Conservation (phyloP, 192 early-diverging fungal genomes). For the Chytriomyces sp. region DNA sequence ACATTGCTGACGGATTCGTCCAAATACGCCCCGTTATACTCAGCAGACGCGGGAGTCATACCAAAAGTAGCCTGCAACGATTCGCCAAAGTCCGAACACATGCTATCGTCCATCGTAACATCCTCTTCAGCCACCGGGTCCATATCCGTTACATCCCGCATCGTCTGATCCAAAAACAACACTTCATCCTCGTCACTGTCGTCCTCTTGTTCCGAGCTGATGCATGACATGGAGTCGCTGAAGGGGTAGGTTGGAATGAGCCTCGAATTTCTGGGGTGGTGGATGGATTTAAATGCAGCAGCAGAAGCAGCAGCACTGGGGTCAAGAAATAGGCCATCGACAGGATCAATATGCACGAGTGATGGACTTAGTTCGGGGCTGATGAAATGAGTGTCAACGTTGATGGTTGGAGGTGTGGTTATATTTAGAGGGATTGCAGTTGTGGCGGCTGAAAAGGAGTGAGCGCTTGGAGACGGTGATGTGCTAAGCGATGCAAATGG, state of each 20-base stretch:
- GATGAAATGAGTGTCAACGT: not conserved
- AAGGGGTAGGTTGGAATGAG: not conserved
- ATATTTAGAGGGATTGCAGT: not conserved
- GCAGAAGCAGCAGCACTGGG: not conserved
- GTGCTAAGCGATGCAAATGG: not conserved
- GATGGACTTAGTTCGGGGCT: not conserved
- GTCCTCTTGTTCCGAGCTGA: conserved; percentile 1
- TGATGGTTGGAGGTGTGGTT: not conserved
- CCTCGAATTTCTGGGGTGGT: not conserved
- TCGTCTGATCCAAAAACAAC: not conserved
- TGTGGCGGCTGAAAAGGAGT: not conserved
- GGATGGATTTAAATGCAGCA: not conserved
- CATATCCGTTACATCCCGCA: not conserved
- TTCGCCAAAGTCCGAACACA: no score
- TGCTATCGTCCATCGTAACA: no score
- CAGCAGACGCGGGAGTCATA: no score
- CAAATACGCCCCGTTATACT: no score
- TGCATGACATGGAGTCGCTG: conserved; percentile 11
- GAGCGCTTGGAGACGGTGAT: not conserved
- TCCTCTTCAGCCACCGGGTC: no score
- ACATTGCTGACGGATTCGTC: no score
- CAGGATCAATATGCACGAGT: not conserved
- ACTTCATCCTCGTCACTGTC: conserved; percentile 21
- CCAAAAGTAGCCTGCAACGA: no score
- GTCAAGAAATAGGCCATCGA: not conserved